Evolutionary conservation across 75 land plant genomes (phyloP).

Genomic region (Ceratopteris richardii): DNA sequence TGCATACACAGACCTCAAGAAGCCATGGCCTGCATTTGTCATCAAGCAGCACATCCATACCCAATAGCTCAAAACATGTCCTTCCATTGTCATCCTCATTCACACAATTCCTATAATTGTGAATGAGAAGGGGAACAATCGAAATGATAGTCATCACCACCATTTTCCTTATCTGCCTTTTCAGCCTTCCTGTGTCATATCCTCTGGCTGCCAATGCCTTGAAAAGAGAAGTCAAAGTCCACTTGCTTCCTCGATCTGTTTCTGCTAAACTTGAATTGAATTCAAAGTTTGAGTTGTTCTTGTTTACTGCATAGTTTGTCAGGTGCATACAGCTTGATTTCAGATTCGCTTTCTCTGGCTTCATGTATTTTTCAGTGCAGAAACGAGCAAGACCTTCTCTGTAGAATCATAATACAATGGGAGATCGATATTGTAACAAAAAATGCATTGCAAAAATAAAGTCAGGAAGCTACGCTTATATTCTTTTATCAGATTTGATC

Average conservation of each 20-base stretch:
- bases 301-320: conserved; percentile 31
- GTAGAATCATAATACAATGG: neutral
- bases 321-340: conserved; percentile 28
- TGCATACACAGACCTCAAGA: conserved; percentile 19
- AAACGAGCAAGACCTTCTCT: conserved; percentile 31
- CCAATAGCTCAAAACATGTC: conserved; percentile 32
- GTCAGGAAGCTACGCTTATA: too few relatives aligned
- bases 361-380: conserved; percentile 31
- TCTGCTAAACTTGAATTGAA: conserved; percentile 22
- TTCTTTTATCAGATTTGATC: too few relatives aligned
- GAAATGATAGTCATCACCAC: conserved; percentile 31
- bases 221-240: conserved; percentile 24
- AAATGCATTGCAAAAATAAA: neutral
- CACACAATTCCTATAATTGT: conserved; percentile 23
- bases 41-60: conserved; percentile 32
- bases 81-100: conserved; percentile 27
- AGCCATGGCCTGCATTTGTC: conserved; percentile 30
- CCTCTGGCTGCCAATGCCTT: conserved; percentile 20
- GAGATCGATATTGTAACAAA: neutral
- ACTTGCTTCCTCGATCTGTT: conserved; percentile 29
- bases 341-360: conserved; percentile 19
- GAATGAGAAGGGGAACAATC: conserved; percentile 24
- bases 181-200: conserved; percentile 20
- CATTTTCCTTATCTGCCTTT: conserved; percentile 21
- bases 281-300: conserved; percentile 21